Evolutionary conservation across 768 basidiomycete genomes (phyloP).

Genomic region (Calocera viscosa): DNA sequence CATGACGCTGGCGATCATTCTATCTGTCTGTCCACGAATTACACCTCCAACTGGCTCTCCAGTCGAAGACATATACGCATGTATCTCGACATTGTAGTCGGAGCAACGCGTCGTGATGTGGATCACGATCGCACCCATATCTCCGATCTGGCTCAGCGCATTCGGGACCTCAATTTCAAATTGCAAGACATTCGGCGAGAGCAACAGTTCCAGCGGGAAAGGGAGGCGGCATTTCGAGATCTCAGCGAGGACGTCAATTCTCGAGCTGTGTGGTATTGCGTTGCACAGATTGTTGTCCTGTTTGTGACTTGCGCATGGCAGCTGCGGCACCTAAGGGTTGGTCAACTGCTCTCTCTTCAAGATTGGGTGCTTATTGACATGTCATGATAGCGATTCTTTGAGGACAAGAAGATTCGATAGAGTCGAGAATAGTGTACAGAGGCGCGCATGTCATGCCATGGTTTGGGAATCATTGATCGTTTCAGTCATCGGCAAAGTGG

Average conservation of each 20-base stretch:
- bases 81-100: conserved; percentile 88
- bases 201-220: conserved; percentile 94
- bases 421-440: background rate
- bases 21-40: conserved; percentile 89
- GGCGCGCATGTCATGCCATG: background rate
- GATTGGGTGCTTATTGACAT: background rate
- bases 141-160: conserved; percentile 63
- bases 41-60: conserved; percentile 72
- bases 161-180: conserved; percentile 87
- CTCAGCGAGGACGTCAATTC: conserved; percentile 82
- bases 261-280: conserved; percentile 88
- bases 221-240: conserved; percentile 80
- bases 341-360: conserved; percentile 20
- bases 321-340: conserved; percentile 75
- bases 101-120: conserved; percentile 70
- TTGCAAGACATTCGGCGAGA: conserved; percentile 86
- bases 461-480: background rate
- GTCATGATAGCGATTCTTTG: conserved; percentile 65
- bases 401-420: conserved; percentile 34
- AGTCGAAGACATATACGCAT: conserved; percentile 75
- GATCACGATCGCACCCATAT: conserved; percentile 81
- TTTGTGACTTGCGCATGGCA: conserved; percentile 87
- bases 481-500: conserved; percentile 23
- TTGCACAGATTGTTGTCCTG: conserved; percentile 75
- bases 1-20: conserved; percentile 95